Base-by-base conservation (phyloP, 352 stramenopile species). In the Phytopythium oedochilum region DNA sequence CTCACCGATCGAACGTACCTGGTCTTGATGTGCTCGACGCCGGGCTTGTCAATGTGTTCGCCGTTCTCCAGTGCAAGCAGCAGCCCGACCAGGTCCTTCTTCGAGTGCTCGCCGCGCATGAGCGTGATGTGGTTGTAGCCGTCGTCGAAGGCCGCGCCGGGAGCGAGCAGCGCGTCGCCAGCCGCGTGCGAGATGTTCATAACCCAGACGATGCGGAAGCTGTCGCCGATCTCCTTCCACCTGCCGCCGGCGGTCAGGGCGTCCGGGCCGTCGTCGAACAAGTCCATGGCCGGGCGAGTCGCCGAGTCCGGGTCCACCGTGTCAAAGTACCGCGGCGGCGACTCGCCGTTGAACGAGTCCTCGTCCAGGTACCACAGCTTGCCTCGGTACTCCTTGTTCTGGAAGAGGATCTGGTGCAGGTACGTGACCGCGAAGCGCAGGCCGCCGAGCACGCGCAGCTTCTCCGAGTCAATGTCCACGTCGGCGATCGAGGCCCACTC, bases 401-500 rank as follows among this genome's bases (percentile, higher is more conserved):
- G 55, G 35, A 86, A 75, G 5, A 91, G 31, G 7, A 92, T 35
- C 44, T 89, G 81, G 43, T 86, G 65, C 10, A 86, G 40, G 23
- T 72, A 83, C 11, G 67, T 63, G 17, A 92, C 64, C 2, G 71
- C 86, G 55, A 94, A 96, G 9, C 87, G 80, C 38, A 79, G 35
- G 17, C 51, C 61, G 15, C 86, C 87, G 7, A 96, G 53, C 29
- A 57, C 68, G 1, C 87, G 81, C 18, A 92, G 43, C 23, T 79
- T 80, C 59, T 96, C 87, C 0, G 77, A 92, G 5, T 69, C 68
- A 31, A 96, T 66, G 53, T 96, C 87, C 25, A 93, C 78, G 52
- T 96, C 84, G 4, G 83, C 84, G 32, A 94, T 84, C 17, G 86
- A 81, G 8, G 79, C 87, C 83, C 84, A 96, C 50, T 91, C 79